Percentiles rank a stretch among this genome's conserved stretches.
phyloP scores from a whole-genome alignment of 2,329 filamentous ascomycete genomes.

The Coleophoma crateriformis region DNA sequence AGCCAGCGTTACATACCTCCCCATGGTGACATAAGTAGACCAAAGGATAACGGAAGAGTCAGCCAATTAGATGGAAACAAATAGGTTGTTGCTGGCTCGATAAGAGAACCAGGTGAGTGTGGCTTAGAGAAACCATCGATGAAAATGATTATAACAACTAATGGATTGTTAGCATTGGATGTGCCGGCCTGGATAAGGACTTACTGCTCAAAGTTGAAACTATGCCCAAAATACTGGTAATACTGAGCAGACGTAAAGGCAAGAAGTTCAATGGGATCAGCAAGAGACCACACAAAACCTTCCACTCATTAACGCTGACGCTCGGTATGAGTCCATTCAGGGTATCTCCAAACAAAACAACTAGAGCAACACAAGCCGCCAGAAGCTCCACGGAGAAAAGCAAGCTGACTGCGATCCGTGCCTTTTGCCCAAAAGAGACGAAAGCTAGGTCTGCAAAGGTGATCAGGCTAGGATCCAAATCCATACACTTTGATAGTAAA shows the following conservation, averaged over 20 bases:
- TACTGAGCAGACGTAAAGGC: slow-evolving; percentile 76
- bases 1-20: slow-evolving; percentile 39
- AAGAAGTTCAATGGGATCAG: slow-evolving; percentile 80
- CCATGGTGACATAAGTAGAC: slow-evolving; percentile 81
- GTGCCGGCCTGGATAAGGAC: slow-evolving; percentile 30
- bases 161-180: slow-evolving; percentile 20
- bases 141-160: slow-evolving; percentile 79
- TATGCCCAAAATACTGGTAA: slow-evolving; percentile 91
- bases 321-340: slow-evolving; percentile 73
- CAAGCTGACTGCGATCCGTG: slow-evolving; percentile 75
- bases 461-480: slow-evolving; percentile 77
- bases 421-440: slow-evolving; percentile 79
- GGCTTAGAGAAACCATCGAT: slow-evolving; percentile 83
- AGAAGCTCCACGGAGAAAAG: slow-evolving; percentile 85
- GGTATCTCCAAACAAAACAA: slow-evolving; percentile 92
- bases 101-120: slow-evolving; percentile 73
- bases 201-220: slow-evolving; percentile 81
- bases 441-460: slow-evolving; percentile 94
- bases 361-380: slow-evolving; percentile 81
- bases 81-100: slow-evolving; percentile 73
- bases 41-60: slow-evolving; percentile 81
- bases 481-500: slow-evolving; percentile 80
- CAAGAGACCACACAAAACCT: slow-evolving; percentile 73
- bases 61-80: slow-evolving; percentile 80
- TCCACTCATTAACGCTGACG: slow-evolving; percentile 69